phyloP scores from a whole-genome alignment of 352 stramenopile genomes.

The Blastocystis sp. region DNA sequence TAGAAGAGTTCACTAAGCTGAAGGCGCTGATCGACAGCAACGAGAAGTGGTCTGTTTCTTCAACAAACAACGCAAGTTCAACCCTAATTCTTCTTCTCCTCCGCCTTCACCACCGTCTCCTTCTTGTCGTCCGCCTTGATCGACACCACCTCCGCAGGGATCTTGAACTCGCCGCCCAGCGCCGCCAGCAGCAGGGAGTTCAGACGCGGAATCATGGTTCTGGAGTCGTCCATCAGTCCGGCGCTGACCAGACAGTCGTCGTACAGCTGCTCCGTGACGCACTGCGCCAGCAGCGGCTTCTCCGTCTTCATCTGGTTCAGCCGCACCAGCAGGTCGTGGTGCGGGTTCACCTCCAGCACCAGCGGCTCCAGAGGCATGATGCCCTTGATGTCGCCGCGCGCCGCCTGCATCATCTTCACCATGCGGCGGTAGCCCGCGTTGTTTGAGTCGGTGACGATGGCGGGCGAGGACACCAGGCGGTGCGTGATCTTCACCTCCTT shows the following conservation, averaged over 20 bases:
- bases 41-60: constrained; percentile 28
- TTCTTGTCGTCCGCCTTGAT: constrained; percentile 19
- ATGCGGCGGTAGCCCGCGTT: constrained; percentile 92
- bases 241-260: constrained; percentile 96
- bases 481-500: constrained; percentile 77
- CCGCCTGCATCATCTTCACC: constrained; percentile 93
- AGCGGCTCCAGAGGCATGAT: constrained; percentile 86
- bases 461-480: constrained; percentile 90
- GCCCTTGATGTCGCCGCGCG: constrained; percentile 72
- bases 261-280: constrained; percentile 86
- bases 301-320: constrained; percentile 82
- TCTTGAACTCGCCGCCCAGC: constrained; percentile 66
- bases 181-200: constrained; percentile 86
- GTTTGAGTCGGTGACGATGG: constrained; percentile 98
- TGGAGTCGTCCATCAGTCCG: constrained; percentile 92
- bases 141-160: constrained; percentile 51
- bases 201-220: constrained; percentile 90
- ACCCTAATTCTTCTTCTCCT: constrained; percentile 8
- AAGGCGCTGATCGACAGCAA: constrained; percentile 10
- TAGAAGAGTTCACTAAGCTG: constrained; percentile 16
- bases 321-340: constrained; percentile 90
- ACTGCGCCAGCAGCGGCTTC: constrained; percentile 75
- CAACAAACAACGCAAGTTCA: constrained; percentile 38
- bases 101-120: background rate
- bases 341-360: constrained; percentile 92